These are phyloP conservation scores for Sugiyamaella qingdaonensis DNA, from an alignment of 805 yeast species.

Conservation along the genomic window DNA sequence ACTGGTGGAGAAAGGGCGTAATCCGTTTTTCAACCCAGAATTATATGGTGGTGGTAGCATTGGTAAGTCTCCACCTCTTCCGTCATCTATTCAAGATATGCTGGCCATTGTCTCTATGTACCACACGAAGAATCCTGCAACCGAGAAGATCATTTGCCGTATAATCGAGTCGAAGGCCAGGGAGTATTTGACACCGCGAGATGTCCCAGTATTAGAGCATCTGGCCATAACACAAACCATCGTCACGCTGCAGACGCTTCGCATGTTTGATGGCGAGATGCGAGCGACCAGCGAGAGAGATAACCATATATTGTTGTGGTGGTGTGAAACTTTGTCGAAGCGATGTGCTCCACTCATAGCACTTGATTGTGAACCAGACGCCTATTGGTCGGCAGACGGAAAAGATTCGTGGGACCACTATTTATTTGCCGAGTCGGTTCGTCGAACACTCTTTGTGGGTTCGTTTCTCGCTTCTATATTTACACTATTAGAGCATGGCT, in stretches of 20 bases:
- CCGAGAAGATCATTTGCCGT: neutral
- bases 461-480: neutral
- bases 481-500: neutral
- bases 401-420: neutral
- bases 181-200: neutral
- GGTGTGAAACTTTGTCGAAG: neutral
- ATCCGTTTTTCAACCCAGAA: neutral
- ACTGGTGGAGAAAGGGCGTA: neutral
- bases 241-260: neutral
- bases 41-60: neutral
- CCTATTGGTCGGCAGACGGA: neutral
- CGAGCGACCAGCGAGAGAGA: neutral
- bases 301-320: neutral
- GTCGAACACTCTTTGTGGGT: neutral
- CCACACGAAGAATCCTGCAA: neutral
- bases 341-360: neutral
- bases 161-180: neutral
- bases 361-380: neutral
- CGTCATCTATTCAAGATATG: neutral
- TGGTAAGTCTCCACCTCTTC: neutral
- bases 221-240: neutral
- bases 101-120: neutral
- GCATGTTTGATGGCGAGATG: neutral
- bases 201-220: neutral
- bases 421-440: constrained; percentile 1